A percentile compares a stretch with the other conserved stretches of the same genome.
These are phyloP conservation scores for Ehretia macrophylla DNA, from an alignment of 257 asterid species.

Conservation along the genomic window DNA sequence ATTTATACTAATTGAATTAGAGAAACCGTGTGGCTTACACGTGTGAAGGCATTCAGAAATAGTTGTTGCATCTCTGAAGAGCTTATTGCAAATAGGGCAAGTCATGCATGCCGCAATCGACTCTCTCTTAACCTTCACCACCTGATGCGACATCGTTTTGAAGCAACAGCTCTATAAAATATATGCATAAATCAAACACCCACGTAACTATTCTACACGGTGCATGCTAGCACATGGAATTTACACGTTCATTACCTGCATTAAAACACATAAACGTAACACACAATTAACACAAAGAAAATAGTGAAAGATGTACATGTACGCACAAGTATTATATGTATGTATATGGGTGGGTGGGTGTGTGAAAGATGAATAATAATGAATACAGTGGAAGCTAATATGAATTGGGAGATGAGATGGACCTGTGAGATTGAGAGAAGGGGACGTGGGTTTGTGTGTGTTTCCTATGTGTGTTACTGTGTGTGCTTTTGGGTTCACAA, in stretches of 20 bases:
- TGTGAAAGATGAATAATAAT: too few species aligned
- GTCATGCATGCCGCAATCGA: slow-evolving; percentile 96
- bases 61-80: slow-evolving; percentile 87
- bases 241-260: not conserved
- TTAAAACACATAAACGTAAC: not conserved
- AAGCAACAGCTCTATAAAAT: not conserved
- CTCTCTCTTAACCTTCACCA: slow-evolving; percentile 64
- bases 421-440: not conserved
- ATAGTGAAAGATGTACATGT: not conserved
- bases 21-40: slow-evolving; percentile 49
- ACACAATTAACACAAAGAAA: not conserved
- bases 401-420: not conserved
- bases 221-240: not conserved
- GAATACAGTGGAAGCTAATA: too few species aligned
- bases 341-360: too few species aligned
- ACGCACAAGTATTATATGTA: not conserved
- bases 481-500: slow-evolving; percentile 17
- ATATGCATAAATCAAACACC: not conserved
- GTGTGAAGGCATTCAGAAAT: slow-evolving; percentile 96
- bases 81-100: slow-evolving; percentile 87
- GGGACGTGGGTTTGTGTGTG: not conserved
- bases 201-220: not conserved
- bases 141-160: slow-evolving; percentile 82
- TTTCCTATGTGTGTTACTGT: not conserved
- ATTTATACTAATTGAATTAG: slow-evolving; percentile 1